Evolutionary conservation across 2,329 filamentous ascomycete species (phyloP).

Genomic region (Colletotrichum somersetense): DNA sequence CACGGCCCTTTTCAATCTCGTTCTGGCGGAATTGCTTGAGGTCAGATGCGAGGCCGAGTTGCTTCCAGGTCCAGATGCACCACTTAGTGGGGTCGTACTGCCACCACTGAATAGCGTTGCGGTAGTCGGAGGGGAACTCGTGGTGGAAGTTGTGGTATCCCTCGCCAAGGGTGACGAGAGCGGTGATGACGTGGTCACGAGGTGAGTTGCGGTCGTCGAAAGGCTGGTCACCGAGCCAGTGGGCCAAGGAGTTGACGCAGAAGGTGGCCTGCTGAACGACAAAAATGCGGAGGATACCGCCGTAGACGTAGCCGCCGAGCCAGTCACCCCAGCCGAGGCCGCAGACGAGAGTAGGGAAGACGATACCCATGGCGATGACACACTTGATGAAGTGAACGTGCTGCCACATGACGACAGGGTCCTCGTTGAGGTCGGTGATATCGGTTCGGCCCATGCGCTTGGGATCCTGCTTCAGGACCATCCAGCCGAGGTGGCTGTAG

Average conservation of each 20-base stretch:
- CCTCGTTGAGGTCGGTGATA: conserved; percentile 89
- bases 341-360: conserved; percentile 80
- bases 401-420: conserved; percentile 87
- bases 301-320: conserved; percentile 86
- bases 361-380: conserved; percentile 80
- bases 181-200: conserved; percentile 88
- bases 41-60: conserved; percentile 85
- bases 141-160: conserved; percentile 97
- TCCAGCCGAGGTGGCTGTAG: conserved; percentile 88
- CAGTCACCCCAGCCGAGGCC: conserved; percentile 86
- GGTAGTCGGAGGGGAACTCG: conserved; percentile 94
- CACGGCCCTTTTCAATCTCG: conserved; percentile 91
- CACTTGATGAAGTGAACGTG: conserved; percentile 88
- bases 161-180: conserved; percentile 86
- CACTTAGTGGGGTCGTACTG: conserved; percentile 95
- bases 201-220: conserved; percentile 95
- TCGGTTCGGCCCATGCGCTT: conserved; percentile 90
- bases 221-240: conserved; percentile 92
- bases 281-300: conserved; percentile 87
- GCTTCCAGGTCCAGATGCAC: conserved; percentile 88
- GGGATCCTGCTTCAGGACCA: conserved; percentile 93
- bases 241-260: conserved; percentile 91
- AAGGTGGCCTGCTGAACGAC: conserved; percentile 94
- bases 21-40: conserved; percentile 92
- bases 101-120: conserved; percentile 90